Base-by-base conservation (phyloP, 2,329 filamentous ascomycete genomes). In the Claviceps quebecensis region DNA sequence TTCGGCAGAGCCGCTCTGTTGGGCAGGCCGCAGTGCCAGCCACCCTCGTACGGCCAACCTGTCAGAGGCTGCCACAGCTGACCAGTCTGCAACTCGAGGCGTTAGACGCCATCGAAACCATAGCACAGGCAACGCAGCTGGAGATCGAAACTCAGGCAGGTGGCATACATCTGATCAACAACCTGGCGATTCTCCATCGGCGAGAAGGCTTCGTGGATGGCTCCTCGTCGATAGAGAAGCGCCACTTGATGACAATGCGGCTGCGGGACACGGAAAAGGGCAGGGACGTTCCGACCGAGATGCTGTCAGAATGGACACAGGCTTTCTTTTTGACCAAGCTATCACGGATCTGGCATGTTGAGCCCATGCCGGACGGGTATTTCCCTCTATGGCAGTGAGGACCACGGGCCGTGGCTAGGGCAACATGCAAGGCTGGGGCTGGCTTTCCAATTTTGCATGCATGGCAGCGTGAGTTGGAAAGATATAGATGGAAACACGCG, bases 161-260 rank as follows among this genome's bases (percentile, higher is more conserved):
- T 29, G 79, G 83, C 57, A 74, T 83, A 56, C 77, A 81, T 58
- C 81, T 81, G 64, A 75, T 83, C 67, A 83, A 83, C 69, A 83
- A 83, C 63, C 67, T 82, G 47, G 70, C 76, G 8, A 61, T 83
- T 17, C 66, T 83, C 39, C 80, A 83, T 61, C 72, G 78, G 29
- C 75, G 80, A 8, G 76, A 80, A 55, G 74, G 72, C 22, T 82
- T 81, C 54, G 65, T 72, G 53, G 68, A 80, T 53, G 76, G 75
- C 17, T 61, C 65, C n/a, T 61, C 59, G 5, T 54, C 67, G 5
- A 58, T 58, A 17, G 69, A 74, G 54, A 73, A 72, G 59, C 72
- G 78, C 36, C 78, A 82, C 55, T 64, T 82, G 26, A 75, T 81
- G 23, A 77, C 78, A 60, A 79, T 81, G 74, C 68, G 76, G 50